Evolutionary conservation across 805 yeast species (phyloP).

Genomic region (Zygosaccharomyces bailii): DNA sequence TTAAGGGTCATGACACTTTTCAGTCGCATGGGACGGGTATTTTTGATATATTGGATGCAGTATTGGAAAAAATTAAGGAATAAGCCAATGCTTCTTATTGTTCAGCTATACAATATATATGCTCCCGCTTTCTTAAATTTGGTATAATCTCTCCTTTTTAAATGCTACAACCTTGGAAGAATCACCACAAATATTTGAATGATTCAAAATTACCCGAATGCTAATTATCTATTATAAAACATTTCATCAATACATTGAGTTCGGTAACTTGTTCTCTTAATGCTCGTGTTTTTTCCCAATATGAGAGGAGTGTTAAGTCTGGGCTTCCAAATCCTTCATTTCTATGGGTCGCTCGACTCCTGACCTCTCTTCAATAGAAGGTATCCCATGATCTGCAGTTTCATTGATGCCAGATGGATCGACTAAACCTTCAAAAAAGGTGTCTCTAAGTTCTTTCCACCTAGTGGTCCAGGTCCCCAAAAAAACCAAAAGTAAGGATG

Average conservation of each 20-base stretch:
- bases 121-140: not conserved
- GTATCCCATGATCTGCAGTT: conserved; percentile 7
- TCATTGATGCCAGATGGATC: conserved; percentile 44
- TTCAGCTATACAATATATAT: not conserved
- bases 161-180: conserved; percentile 3
- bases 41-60: conserved; percentile 30
- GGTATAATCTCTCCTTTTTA: no score
- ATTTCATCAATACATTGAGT: not conserved
- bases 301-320: conserved; percentile 5
- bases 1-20: conserved; percentile 13
- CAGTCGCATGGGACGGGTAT: conserved; percentile 15
- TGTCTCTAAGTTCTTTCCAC: conserved; percentile 86
- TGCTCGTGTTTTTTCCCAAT: not conserved
- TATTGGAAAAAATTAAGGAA: conserved; percentile 15
- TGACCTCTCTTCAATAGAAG: conserved; percentile 3
- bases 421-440: conserved; percentile 81
- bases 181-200: no score
- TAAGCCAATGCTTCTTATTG: not conserved
- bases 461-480: conserved; percentile 87
- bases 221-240: no score
- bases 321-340: conserved; percentile 29
- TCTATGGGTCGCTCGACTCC: conserved; percentile 13
- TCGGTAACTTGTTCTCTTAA: not conserved
- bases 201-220: no score
- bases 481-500: conserved; percentile 65